These are phyloP conservation scores for Tremella yokohamensis DNA, from an alignment of 768 basidiomycete species.

Conservation along the genomic window DNA sequence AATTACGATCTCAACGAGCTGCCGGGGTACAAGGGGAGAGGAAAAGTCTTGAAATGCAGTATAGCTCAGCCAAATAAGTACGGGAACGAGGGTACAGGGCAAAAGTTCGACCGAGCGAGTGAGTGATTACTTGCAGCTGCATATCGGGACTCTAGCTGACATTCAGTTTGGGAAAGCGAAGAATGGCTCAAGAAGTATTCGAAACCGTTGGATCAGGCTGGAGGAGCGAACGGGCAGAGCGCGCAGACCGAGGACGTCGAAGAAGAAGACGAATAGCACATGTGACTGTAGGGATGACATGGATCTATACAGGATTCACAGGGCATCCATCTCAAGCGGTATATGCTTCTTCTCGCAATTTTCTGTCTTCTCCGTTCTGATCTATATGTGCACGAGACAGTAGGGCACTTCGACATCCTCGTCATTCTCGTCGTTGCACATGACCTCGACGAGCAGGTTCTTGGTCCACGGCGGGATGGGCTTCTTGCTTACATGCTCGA, in stretches of 20 bases:
- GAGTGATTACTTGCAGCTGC: slow-evolving; percentile 13
- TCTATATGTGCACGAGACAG: slow-evolving; percentile 35
- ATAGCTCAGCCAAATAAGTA: slow-evolving; percentile 77
- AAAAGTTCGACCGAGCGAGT: slow-evolving; percentile 44
- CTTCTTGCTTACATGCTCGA: slow-evolving; percentile 93
- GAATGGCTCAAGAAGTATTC: slow-evolving; percentile 83
- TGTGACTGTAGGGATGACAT: not conserved
- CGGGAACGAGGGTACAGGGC: slow-evolving; percentile 55
- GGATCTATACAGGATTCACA: slow-evolving; percentile 1
- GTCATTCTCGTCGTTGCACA: slow-evolving; percentile 84
- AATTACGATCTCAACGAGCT: slow-evolving; percentile 95
- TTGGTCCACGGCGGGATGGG: slow-evolving; percentile 76
- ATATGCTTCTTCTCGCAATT: not conserved
- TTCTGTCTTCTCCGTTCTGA: not conserved
- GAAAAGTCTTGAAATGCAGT: slow-evolving; percentile 59
- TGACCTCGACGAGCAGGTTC: slow-evolving; percentile 85
- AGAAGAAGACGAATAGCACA: slow-evolving; percentile 3
- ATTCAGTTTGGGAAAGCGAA: slow-evolving; percentile 88
- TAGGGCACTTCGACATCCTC: slow-evolving; percentile 84
- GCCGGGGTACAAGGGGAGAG: slow-evolving; percentile 69
- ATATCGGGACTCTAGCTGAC: not conserved
- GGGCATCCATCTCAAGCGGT: not conserved
- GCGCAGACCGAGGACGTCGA: slow-evolving; percentile 10
- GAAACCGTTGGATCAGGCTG: slow-evolving; percentile 70
- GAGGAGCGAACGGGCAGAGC: slow-evolving; percentile 36